These are phyloP conservation scores for Arachnomyces sp. DNA, from an alignment of 2,329 filamentous ascomycete genomes.

Conservation along the genomic window DNA sequence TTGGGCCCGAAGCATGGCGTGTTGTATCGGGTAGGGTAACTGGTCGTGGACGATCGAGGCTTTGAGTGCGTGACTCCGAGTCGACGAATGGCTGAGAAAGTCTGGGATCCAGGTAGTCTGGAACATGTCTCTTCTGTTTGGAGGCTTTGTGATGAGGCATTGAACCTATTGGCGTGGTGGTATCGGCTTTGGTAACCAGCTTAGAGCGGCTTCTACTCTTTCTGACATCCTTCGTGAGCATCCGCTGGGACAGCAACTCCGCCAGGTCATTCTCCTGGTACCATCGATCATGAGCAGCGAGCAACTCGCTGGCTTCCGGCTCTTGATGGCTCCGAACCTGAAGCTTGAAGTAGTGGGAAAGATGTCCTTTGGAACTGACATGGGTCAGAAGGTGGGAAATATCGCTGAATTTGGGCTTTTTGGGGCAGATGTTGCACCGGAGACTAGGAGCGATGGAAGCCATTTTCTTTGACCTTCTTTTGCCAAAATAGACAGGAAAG, in stretches of 20 bases:
- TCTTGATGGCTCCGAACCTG: slow-evolving; percentile 65
- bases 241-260: slow-evolving; percentile 65
- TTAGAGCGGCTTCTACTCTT: slow-evolving; percentile 33
- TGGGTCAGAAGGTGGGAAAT: slow-evolving; percentile 88
- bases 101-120: slow-evolving; percentile 9
- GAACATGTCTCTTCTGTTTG: slow-evolving; percentile 4
- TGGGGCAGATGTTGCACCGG: slow-evolving; percentile 75
- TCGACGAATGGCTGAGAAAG: background rate
- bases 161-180: background rate
- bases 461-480: slow-evolving; percentile 5
- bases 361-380: slow-evolving; percentile 83
- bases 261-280: slow-evolving; percentile 65
- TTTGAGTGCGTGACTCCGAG: background rate
- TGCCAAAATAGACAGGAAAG: slow-evolving; percentile 24
- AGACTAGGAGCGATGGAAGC: slow-evolving; percentile 53
- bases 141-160: background rate
- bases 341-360: slow-evolving; percentile 75
- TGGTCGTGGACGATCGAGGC: background rate
- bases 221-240: slow-evolving; percentile 68
- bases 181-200: slow-evolving; percentile 1
- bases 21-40: background rate
- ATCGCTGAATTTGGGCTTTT: slow-evolving; percentile 75
- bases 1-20: slow-evolving; percentile 1
- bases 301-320: slow-evolving; percentile 50
- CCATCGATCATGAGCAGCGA: slow-evolving; percentile 71